Evolutionary conservation across 2,329 filamentous ascomycete species (phyloP), one percentile per base, ranked within the genome.

Genomic region (Cordyceps cateniannulata): DNA sequence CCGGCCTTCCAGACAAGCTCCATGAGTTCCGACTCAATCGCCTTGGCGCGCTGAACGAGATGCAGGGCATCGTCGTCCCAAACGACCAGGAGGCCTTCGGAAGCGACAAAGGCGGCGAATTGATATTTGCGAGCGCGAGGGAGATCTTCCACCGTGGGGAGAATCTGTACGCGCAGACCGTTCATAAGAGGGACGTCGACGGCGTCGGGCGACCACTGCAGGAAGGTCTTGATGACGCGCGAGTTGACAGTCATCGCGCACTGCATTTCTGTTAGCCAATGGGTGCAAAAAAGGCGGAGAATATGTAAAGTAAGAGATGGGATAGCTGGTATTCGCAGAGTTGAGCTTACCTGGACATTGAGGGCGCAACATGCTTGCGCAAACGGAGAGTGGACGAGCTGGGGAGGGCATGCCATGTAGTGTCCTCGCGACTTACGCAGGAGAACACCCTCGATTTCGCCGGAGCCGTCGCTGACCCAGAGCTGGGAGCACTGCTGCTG

Each of bases 211-310:
- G 86, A 85, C 83, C 84, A 90, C 61, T 87, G 81, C 8, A 93
- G 77, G 67, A 91, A 91, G 0, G 88, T 88, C 75, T 89, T 90
- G 74, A 93, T 90, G 62, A 92, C 86, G 65, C 88, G 78, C 0
- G 89, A 92, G 71, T 90, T 91, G 64, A 92, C 85, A 0, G 89
- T 93, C 86, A 93, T 91, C 55, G 88, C 87, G 68, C 85, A 89
- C 85, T 90, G 29, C 7, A n/a, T 8, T 24, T 51, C 32, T 59
- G 42, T 59, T 25, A 40, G 24, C 24, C 38, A 35, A 3, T 22
- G 10, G 7, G 42, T 3, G 5, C 56, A 42, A 10, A 55, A 8
- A 10, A n/a, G n/a, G n/a, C n/a, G n/a, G n/a, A n/a, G n/a, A n/a
- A n/a, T n/a, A n/a, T n/a, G n/a, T n/a, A n/a, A n/a, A 60, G 3